Percentiles rank a stretch among this genome's conserved stretches.
Conservation (phyloP, 2,329 filamentous ascomycete genomes). For the Ophiosphaerella narmari region DNA sequence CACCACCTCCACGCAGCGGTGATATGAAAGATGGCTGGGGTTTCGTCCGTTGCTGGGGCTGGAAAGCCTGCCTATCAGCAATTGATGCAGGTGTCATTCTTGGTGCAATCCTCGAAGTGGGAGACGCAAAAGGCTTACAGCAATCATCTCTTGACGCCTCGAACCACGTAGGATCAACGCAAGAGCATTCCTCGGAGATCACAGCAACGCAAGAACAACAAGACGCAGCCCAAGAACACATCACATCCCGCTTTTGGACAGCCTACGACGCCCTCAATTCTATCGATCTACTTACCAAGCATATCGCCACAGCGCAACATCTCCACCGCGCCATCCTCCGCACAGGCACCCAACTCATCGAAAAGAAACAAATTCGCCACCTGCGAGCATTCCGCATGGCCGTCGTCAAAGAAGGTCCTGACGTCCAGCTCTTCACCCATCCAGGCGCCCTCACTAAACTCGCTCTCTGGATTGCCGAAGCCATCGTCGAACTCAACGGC, state of each 20-base stretch:
- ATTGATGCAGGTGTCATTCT: constrained; percentile 93
- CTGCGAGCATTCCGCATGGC: constrained; percentile 92
- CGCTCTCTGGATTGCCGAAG: constrained; percentile 91
- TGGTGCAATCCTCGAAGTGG: constrained; percentile 90
- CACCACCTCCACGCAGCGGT: constrained; percentile 64
- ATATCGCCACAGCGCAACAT: constrained; percentile 82
- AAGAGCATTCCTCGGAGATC: constrained; percentile 32
- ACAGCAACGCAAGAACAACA: constrained; percentile 24
- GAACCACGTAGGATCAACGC: constrained; percentile 31
- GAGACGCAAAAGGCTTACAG: constrained; percentile 58
- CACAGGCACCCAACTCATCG: constrained; percentile 86
- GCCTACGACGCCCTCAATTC: constrained; percentile 61
- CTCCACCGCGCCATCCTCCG: constrained; percentile 91
- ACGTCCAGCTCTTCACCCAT: constrained; percentile 88
- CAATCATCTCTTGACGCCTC: constrained; percentile 37
- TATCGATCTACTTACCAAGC: constrained; percentile 73
- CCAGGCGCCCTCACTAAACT: constrained; percentile 92
- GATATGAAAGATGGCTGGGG: constrained; percentile 91
- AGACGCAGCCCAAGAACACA: constrained; percentile 49
- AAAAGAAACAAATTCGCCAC: constrained; percentile 92
- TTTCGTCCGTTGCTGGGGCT: constrained; percentile 96
- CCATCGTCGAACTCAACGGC: constrained; percentile 84
- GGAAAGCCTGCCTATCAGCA: constrained; percentile 90
- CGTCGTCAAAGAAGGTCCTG: constrained; percentile 92
- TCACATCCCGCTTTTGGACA: constrained; percentile 60